Percentiles rank a stretch among this genome's conserved stretches.
Conservation (phyloP, 2,329 filamentous ascomycete species). For the Hymenoscyphus occultus region DNA sequence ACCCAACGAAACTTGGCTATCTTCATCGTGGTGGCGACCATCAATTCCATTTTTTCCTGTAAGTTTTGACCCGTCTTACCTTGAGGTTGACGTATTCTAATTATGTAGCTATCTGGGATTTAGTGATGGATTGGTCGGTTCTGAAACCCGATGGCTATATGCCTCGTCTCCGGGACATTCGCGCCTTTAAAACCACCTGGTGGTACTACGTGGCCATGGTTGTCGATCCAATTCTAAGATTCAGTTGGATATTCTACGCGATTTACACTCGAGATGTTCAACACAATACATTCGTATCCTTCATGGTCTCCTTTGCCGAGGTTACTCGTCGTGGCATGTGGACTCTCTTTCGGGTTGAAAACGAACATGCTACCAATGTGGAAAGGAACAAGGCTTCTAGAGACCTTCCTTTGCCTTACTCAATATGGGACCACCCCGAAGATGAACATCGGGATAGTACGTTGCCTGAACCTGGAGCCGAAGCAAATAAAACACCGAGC, state of each 20-base stretch:
- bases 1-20: constrained; percentile 57
- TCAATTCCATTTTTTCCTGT: constrained; percentile 83
- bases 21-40: constrained; percentile 75
- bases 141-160: constrained; percentile 70
- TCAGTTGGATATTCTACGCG: constrained; percentile 87
- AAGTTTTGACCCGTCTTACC: constrained; percentile 37
- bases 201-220: constrained; percentile 84
- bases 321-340: constrained; percentile 84
- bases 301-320: constrained; percentile 74
- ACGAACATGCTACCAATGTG: constrained; percentile 94
- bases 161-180: constrained; percentile 68
- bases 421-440: constrained; percentile 21
- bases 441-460: constrained; percentile 15
- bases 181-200: constrained; percentile 76
- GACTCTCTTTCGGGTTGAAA: constrained; percentile 92
- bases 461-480: constrained; percentile 14
- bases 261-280: constrained; percentile 78
- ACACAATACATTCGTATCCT: constrained; percentile 79
- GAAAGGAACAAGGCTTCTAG: constrained; percentile 83
- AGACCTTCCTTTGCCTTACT: constrained; percentile 82
- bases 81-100: not conserved
- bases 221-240: constrained; percentile 79
- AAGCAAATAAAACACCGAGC: constrained; percentile 11
- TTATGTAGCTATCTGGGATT: constrained; percentile 73
- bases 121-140: constrained; percentile 96